These are phyloP conservation scores for Musa balbisiana DNA, from an alignment of 202 grass and related monocot species.

Conservation along the genomic window DNA sequence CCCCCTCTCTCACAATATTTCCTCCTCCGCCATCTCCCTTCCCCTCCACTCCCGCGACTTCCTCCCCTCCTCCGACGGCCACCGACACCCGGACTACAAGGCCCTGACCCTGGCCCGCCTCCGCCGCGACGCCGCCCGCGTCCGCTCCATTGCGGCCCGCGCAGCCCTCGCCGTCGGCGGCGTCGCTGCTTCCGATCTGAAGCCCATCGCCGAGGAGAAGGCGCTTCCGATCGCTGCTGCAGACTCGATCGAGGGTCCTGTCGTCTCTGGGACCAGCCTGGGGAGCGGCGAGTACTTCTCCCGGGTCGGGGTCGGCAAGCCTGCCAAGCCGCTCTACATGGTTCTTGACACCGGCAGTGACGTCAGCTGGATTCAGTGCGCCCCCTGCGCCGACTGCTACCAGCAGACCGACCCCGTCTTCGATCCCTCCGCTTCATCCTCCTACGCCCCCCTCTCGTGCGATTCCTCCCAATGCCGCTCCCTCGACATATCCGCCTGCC, in stretches of 20 bases:
- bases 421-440: conserved; percentile 49
- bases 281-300: too few species aligned
- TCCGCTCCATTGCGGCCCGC: conserved; percentile 35
- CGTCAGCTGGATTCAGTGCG: conserved; percentile 89
- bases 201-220: conserved; percentile 25
- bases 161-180: conserved; percentile 42
- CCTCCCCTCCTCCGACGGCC: conserved; percentile 22
- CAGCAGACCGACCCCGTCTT: conserved; percentile 80
- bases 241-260: conserved; percentile 50
- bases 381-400: conserved; percentile 92
- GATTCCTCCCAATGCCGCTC: conserved; percentile 49
- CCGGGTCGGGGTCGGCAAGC: conserved; percentile 57
- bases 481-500: conserved; percentile 69
- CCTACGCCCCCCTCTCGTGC: conserved; percentile 52
- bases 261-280: conserved; percentile 73
- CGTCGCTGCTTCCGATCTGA: conserved; percentile 29
- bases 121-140: conserved; percentile 45
- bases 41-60: conserved; percentile 73
- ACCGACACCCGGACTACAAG: conserved; percentile 39
- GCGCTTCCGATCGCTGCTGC: conserved; percentile 18
- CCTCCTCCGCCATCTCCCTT: conserved; percentile 10
- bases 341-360: conserved; percentile 94
- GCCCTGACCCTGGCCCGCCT: conserved; percentile 49
- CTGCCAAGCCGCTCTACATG: conserved; percentile 58
- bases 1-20: too few species aligned